These are phyloP conservation scores for Astragalus membranaceus DNA, from an alignment of 306 rosid genomes.

Conservation along the genomic window DNA sequence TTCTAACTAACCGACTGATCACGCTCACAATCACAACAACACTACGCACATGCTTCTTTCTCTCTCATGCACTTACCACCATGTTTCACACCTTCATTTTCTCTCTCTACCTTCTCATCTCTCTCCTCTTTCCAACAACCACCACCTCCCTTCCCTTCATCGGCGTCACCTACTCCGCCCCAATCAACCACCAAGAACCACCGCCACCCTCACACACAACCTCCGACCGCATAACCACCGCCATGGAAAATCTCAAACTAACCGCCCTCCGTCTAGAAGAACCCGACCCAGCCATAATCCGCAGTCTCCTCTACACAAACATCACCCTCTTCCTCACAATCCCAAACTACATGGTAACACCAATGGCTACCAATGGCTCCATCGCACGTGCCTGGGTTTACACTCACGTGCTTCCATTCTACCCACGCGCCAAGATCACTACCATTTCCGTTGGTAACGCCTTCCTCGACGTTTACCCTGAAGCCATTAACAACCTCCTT, in stretches of 20 bases:
- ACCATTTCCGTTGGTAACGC: slow-evolving; percentile 81
- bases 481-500: slow-evolving; percentile 32
- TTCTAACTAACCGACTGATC: neutral
- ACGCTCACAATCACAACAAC: too few relatives aligned
- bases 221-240: slow-evolving; percentile 20
- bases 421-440: slow-evolving; percentile 72
- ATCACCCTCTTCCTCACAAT: slow-evolving; percentile 56
- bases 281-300: slow-evolving; percentile 52
- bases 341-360: slow-evolving; percentile 51
- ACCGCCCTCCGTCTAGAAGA: slow-evolving; percentile 49
- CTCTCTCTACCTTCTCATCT: slow-evolving; percentile 32
- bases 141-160: slow-evolving; percentile 32
- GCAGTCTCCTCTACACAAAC: slow-evolving; percentile 67
- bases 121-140: slow-evolving; percentile 11
- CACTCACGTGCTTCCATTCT: slow-evolving; percentile 69
- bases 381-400: slow-evolving; percentile 58
- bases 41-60: neutral
- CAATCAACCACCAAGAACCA: slow-evolving; percentile 5
- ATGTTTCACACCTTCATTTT: neutral
- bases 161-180: slow-evolving; percentile 50
- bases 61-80: neutral
- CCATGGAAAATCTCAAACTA: slow-evolving; percentile 35
- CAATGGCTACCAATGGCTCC: slow-evolving; percentile 67
- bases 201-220: neutral
- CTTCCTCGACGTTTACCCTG: slow-evolving; percentile 37